Evolutionary conservation across 2,329 filamentous ascomycete genomes (phyloP).

Genomic region (Xylogone sp.): DNA sequence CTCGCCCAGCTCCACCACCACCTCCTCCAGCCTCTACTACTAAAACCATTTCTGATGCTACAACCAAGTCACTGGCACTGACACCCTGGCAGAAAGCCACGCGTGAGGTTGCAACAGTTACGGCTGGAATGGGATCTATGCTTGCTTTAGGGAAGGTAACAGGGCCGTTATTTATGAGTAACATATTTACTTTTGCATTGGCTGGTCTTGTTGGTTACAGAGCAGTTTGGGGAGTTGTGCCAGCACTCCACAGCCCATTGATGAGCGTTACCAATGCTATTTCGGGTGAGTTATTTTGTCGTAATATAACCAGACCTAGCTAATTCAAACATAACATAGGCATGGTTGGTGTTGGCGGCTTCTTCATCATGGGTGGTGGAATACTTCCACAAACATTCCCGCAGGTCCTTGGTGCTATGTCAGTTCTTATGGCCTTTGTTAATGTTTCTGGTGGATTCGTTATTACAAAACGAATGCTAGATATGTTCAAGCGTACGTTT

Average conservation of each 20-base stretch:
- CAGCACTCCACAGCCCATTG: constrained; percentile 79
- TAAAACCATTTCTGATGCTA: constrained; percentile 25
- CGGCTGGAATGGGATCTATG: constrained; percentile 72
- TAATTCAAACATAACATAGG: constrained; percentile 33
- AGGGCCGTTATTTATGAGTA: constrained; percentile 81
- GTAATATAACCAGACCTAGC: constrained; percentile 1
- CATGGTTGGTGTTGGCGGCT: constrained; percentile 83
- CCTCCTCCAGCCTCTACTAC: constrained; percentile 41
- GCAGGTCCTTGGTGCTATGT: constrained; percentile 72
- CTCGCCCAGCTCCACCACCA: constrained; percentile 60
- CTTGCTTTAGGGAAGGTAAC: constrained; percentile 78
- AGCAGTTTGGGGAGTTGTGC: constrained; percentile 81
- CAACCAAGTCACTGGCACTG: constrained; percentile 59
- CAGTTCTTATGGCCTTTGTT: constrained; percentile 81
- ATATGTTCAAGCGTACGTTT: constrained; percentile 74
- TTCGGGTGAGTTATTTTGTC: constrained; percentile 50
- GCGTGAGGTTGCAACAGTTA: constrained; percentile 70
- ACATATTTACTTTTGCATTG: constrained; percentile 79
- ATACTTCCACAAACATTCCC: constrained; percentile 74
- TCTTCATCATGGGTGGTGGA: constrained; percentile 86
- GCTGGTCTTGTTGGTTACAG: constrained; percentile 85
- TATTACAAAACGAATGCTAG: constrained; percentile 89
- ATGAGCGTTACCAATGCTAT: constrained; percentile 96
- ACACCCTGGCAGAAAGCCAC: constrained; percentile 81
- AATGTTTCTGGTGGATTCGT: constrained; percentile 88